A percentile compares a stretch with the other conserved stretches of the same genome.
These are phyloP conservation scores for Trichocomaceae sp. DNA, from an alignment of 2,329 filamentous ascomycete genomes.

Conservation along the genomic window DNA sequence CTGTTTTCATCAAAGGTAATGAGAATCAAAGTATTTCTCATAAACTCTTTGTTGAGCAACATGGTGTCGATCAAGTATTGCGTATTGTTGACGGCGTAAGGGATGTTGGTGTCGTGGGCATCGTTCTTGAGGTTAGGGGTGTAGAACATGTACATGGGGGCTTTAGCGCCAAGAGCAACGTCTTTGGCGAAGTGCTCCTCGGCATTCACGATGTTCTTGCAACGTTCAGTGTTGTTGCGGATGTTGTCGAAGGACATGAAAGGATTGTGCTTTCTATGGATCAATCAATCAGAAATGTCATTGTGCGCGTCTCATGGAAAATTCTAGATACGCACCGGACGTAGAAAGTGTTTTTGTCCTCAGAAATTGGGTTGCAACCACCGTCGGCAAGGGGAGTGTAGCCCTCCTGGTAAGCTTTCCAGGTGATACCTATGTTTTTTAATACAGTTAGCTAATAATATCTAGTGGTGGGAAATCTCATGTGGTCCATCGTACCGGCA, in stretches of 20 bases:
- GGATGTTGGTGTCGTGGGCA: constrained; percentile 4
- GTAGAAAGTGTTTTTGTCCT: constrained; percentile 11
- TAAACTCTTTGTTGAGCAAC: constrained; percentile 13
- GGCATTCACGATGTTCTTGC: constrained; percentile 16
- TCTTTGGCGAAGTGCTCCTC: constrained; percentile 14
- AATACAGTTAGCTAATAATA: neutral
- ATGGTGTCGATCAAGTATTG: constrained; percentile 11
- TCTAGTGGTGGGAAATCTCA: neutral
- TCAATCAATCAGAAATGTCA: neutral
- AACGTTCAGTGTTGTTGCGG: constrained; percentile 14
- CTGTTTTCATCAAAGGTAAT: constrained; percentile 16
- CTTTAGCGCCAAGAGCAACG: constrained; percentile 10
- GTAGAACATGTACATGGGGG: constrained; percentile 15
- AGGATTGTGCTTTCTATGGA: constrained; percentile 14
- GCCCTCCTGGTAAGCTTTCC: constrained; percentile 15
- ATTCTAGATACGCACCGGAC: constrained; percentile 10
- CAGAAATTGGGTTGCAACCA: constrained; percentile 13
- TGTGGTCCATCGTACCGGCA: constrained; percentile 1
- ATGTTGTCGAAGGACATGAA: constrained; percentile 18
- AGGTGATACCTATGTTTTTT: constrained; percentile 12
- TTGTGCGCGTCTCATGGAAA: neutral
- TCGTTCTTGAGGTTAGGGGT: constrained; percentile 12
- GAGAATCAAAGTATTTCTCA: constrained; percentile 16
- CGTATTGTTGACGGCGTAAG: constrained; percentile 1
- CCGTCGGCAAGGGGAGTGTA: constrained; percentile 13